These are phyloP conservation scores for Cucurbita pepo DNA, from an alignment of 306 rosid species.

Conservation along the genomic window DNA sequence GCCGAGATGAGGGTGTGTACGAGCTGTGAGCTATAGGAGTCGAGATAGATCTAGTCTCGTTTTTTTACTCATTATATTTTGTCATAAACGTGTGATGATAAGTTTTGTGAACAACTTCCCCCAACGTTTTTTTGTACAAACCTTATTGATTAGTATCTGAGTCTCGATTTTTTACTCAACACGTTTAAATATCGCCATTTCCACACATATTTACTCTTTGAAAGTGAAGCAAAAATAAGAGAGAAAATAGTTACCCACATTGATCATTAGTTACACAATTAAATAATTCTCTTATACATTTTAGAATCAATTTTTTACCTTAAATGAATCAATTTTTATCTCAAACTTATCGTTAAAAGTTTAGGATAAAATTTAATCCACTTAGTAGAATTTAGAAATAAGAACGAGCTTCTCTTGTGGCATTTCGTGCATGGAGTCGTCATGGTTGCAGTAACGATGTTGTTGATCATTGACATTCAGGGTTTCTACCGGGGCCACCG, in stretches of 20 bases:
- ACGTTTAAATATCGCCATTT: not conserved
- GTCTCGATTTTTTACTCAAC: too few relatives aligned
- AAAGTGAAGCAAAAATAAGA: not conserved
- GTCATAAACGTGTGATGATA: too few relatives aligned
- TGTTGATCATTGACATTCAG: slow-evolving; percentile 31
- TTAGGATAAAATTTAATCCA: not conserved
- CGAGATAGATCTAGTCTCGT: too few relatives aligned
- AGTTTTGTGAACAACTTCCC: too few relatives aligned
- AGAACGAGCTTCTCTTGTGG: not conserved
- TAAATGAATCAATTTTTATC: not conserved
- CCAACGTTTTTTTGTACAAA: too few relatives aligned
- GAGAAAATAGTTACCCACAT: not conserved
- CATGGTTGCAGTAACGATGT: not conserved
- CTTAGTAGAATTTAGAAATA: not conserved
- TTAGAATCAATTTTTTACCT: not conserved
- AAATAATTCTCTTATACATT: not conserved
- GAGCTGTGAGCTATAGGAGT: too few relatives aligned
- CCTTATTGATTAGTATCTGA: too few relatives aligned
- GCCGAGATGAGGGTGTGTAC: too few relatives aligned
- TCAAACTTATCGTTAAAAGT: not conserved
- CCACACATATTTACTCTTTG: not conserved
- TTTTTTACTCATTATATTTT: too few relatives aligned
- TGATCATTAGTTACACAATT: slow-evolving; percentile 1
- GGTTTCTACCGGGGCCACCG: slow-evolving; percentile 75
- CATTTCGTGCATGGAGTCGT: not conserved